These are phyloP conservation scores for Starmerella powellii DNA, from an alignment of 805 yeast genomes.

Conservation along the genomic window DNA sequence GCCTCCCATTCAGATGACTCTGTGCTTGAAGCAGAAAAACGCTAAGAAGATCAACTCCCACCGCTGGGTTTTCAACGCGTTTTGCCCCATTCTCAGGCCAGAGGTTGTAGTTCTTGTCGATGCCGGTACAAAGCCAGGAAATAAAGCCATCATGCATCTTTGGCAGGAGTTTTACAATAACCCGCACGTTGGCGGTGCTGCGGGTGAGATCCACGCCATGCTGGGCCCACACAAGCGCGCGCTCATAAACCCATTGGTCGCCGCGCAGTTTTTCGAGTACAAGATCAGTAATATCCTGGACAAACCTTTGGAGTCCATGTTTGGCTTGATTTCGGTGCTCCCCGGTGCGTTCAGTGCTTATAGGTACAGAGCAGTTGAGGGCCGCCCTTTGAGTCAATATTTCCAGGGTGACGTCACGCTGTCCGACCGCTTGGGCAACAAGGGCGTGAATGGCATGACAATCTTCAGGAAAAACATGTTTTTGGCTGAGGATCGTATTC, in stretches of 20 bases:
- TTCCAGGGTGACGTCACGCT: slow-evolving; percentile 54
- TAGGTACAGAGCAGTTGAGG: slow-evolving; percentile 46
- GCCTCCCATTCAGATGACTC: slow-evolving; percentile 51
- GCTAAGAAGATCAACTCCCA: slow-evolving; percentile 56
- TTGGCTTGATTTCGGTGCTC: slow-evolving; percentile 52
- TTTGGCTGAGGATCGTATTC: slow-evolving; percentile 56
- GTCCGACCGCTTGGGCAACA: slow-evolving; percentile 36
- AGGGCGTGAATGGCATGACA: slow-evolving; percentile 46
- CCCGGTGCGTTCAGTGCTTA: slow-evolving; percentile 65
- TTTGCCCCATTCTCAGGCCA: slow-evolving; percentile 46
- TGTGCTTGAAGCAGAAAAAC: slow-evolving; percentile 50
- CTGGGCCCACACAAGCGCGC: slow-evolving; percentile 34
- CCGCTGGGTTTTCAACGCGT: slow-evolving; percentile 58
- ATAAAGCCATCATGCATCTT: slow-evolving; percentile 43
- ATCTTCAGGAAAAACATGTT: slow-evolving; percentile 60
- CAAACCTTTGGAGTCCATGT: slow-evolving; percentile 52
- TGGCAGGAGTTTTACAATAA: slow-evolving; percentile 55
- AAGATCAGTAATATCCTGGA: slow-evolving; percentile 56
- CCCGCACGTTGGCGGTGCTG: slow-evolving; percentile 53
- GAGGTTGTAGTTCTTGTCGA: slow-evolving; percentile 46
- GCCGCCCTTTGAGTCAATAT: slow-evolving; percentile 54
- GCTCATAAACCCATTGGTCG: slow-evolving; percentile 48
- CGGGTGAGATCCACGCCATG: slow-evolving; percentile 59
- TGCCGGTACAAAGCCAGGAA: slow-evolving; percentile 54
- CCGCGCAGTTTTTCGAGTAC: slow-evolving; percentile 55